phyloP scores from a whole-genome alignment of 495 filamentous ascomycete genomes.

The Aspergillus coremiiformis region DNA sequence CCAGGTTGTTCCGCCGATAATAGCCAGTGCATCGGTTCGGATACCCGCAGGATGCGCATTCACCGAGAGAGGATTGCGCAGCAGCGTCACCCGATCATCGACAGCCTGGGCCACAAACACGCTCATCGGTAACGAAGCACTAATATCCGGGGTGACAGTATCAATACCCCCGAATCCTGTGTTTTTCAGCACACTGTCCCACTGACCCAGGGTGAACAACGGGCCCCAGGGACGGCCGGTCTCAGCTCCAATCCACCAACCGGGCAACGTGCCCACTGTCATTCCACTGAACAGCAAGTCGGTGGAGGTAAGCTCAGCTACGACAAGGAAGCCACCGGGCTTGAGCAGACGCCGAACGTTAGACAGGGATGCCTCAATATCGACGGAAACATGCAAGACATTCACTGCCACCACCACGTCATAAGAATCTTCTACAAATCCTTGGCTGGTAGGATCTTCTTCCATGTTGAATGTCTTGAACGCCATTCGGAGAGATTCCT shows the following conservation, averaged over 20 bases:
- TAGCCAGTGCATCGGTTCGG: not conserved
- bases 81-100: not conserved
- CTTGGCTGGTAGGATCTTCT: not conserved
- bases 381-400: not conserved
- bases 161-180: not conserved
- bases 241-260: conserved; percentile 20
- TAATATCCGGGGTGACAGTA: not conserved
- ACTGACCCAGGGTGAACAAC: conserved; percentile 10
- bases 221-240: not conserved
- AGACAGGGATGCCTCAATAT: not conserved
- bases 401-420: not conserved
- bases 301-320: not conserved
- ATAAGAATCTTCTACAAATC: not conserved
- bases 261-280: conserved; percentile 13
- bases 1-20: not conserved
- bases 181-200: conserved; percentile 22
- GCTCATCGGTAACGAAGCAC: not conserved
- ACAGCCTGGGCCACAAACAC: not conserved
- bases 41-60: not conserved
- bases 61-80: not conserved
- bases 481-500: not conserved
- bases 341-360: not conserved
- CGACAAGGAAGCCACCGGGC: not conserved
- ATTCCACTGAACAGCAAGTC: not conserved
- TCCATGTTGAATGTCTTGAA: not conserved